phyloP scores from a whole-genome alignment of 768 basidiomycete species.

The Pleurotus tuber-regium region DNA sequence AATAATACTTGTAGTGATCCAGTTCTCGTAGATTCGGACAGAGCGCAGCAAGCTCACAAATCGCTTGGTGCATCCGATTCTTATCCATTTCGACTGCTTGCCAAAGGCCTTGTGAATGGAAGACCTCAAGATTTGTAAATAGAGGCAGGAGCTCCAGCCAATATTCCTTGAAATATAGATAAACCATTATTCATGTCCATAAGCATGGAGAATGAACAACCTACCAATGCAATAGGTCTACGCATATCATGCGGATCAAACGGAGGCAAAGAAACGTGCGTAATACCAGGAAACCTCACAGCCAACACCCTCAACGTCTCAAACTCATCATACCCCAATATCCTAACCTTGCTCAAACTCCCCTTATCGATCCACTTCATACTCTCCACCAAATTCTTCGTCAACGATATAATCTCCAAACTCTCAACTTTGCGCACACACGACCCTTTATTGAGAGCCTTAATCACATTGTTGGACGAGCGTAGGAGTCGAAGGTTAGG shows the following conservation, averaged over 20 bases:
- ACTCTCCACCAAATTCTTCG: conserved; percentile 15
- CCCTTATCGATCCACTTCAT: conserved; percentile 1
- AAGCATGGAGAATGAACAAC: conserved; percentile 11
- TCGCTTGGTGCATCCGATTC: conserved; percentile 38
- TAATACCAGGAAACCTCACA: conserved; percentile 35
- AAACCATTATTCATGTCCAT: background rate
- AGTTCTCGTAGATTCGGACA: conserved; percentile 42
- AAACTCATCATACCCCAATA: conserved; percentile 6
- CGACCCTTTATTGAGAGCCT: conserved; percentile 22
- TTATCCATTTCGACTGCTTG: conserved; percentile 31
- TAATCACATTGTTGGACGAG: conserved; percentile 31
- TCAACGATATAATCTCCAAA: background rate
- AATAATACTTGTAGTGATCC: conserved; percentile 36
- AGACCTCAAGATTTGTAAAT: conserved; percentile 41
- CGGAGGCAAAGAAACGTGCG: conserved; percentile 38
- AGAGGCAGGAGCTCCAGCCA: conserved; percentile 39
- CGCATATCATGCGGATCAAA: conserved; percentile 17
- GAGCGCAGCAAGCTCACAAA: conserved; percentile 34
- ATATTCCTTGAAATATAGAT: conserved; percentile 25
- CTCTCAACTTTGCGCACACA: conserved; percentile 5
- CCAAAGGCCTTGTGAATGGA: conserved; percentile 44
- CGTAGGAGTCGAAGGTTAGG: conserved; percentile 39
- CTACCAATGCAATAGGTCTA: conserved; percentile 26
- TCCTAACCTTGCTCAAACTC: background rate
- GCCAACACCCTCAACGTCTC: conserved; percentile 21